A percentile compares a stretch with the other conserved stretches of the same genome.
These are phyloP conservation scores for Aspergillus saccharolyticus DNA, from an alignment of 495 filamentous ascomycete genomes.

Conservation along the genomic window DNA sequence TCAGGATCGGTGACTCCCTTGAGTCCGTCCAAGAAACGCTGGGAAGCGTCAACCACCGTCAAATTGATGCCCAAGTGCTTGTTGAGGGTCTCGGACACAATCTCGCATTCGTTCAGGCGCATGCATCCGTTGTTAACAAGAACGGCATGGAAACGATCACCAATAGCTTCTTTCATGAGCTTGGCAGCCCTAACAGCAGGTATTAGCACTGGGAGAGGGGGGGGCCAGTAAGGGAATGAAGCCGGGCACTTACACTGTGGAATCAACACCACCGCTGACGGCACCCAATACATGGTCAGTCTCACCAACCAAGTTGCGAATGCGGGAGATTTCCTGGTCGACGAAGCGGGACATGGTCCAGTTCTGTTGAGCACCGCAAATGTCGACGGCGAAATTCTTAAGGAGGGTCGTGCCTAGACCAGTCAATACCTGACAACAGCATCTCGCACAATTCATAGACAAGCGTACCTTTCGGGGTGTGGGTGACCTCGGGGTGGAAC, in stretches of 20 bases:
- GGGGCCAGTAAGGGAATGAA: neutral
- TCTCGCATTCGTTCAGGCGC: conserved; percentile 76
- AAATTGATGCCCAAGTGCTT: conserved; percentile 84
- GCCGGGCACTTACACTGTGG: conserved; percentile 49
- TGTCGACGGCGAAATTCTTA: conserved; percentile 73
- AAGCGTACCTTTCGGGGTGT: conserved; percentile 44
- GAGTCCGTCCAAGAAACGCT: conserved; percentile 68
- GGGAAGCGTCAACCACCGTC: conserved; percentile 75
- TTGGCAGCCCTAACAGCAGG: conserved; percentile 56
- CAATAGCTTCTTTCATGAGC: conserved; percentile 79
- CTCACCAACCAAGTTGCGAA: conserved; percentile 70
- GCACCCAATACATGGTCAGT: conserved; percentile 80
- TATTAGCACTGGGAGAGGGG: neutral
- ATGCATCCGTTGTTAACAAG: conserved; percentile 86
- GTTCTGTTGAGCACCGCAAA: conserved; percentile 67
- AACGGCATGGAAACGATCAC: conserved; percentile 82
- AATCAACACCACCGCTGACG: conserved; percentile 88
- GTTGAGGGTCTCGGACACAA: conserved; percentile 69
- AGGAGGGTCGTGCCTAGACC: conserved; percentile 56
- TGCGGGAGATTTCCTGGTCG: conserved; percentile 69
- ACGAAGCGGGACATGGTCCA: conserved; percentile 84
- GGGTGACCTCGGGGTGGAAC: conserved; percentile 80
- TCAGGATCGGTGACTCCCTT: conserved; percentile 79
- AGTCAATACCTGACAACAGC: neutral
- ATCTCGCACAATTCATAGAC: neutral